Evolutionary conservation across 768 basidiomycete genomes (phyloP).

Genomic region (Ramaria sp.): DNA sequence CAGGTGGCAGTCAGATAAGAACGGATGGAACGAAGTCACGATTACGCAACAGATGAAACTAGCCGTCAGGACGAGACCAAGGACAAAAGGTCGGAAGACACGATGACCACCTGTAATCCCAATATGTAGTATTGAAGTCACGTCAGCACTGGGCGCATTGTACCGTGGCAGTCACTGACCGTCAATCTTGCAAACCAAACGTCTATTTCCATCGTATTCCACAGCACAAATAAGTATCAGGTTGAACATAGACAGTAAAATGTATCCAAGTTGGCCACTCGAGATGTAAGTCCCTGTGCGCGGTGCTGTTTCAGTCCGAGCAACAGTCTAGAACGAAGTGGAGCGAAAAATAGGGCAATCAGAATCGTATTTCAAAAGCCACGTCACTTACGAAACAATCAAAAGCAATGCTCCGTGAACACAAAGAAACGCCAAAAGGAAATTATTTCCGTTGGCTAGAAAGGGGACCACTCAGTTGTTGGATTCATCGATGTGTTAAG

Average conservation of each 20-base stretch:
- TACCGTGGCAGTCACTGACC: no score
- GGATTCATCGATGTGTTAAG: neutral
- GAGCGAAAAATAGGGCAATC: no score
- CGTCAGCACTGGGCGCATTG: no score
- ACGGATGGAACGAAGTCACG: no score
- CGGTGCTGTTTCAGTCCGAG: no score
- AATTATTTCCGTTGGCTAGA: neutral
- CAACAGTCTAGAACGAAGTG: no score
- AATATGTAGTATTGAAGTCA: no score
- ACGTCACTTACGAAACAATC: neutral
- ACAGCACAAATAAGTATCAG: neutral
- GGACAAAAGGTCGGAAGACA: neutral
- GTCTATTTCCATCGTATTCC: neutral
- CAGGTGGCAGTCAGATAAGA: no score
- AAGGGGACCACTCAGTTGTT: neutral
- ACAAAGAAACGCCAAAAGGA: neutral
- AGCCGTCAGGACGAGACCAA: neutral
- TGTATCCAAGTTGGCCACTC: neutral
- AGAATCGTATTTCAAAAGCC: neutral
- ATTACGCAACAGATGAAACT: neutral
- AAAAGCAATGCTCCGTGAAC: neutral
- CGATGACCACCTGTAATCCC: no score
- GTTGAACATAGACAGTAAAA: neutral
- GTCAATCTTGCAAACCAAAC: neutral
- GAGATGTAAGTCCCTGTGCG: neutral